Evolutionary conservation across 1,284 basidiomycete genomes (phyloP), one percentile per base, ranked within the genome.

Genomic region (Irpex sp.): DNA sequence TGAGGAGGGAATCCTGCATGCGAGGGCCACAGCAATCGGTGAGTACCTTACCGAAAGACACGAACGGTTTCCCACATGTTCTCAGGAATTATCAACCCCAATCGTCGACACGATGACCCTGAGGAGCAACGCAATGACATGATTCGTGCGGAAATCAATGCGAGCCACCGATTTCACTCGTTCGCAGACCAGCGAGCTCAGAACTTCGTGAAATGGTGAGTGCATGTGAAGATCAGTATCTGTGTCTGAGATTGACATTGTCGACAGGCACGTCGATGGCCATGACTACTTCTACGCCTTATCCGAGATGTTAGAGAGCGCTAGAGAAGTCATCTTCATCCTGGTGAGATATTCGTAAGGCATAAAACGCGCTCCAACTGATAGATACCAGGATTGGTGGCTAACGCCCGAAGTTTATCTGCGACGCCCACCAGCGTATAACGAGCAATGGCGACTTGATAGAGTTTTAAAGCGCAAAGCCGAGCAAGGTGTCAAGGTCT

Each of bases 221-320:
- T 76, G 11, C 59, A 40, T 9, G 38, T 37, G 13, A 40, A 15
- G 31, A 6, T 52, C 31, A 40, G 38, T 40, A 40, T 8, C 7
- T 15, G 15, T 9, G 8, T 9, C 38, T 15, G 15, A n/a, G 48
- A 51, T 51, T 51, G 48, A 19, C 9, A n/a, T 15, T 51, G n/a
- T 19, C 15, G 4, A 61, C 61, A 91, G 90, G 89, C 92, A 94
- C 72, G 84, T 96, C 58, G 94, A 96, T 71, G 94, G 94, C 0
- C 91, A 94, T 64, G 93, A 97, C 78, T 97, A 96, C 75, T 93
- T 97, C 83, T 97, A 91, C 85, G 95, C 96, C 0, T 74, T 97
- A 37, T 94, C 93, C 2, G 94, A 96, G 77, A 81, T 96, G 74
- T 82, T 97, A 26, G 94, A 97, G 59, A 85, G 78, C 55, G 89